Evolutionary conservation across 768 basidiomycete species (phyloP).

Genomic region (Rhizopogon salebrosus): DNA sequence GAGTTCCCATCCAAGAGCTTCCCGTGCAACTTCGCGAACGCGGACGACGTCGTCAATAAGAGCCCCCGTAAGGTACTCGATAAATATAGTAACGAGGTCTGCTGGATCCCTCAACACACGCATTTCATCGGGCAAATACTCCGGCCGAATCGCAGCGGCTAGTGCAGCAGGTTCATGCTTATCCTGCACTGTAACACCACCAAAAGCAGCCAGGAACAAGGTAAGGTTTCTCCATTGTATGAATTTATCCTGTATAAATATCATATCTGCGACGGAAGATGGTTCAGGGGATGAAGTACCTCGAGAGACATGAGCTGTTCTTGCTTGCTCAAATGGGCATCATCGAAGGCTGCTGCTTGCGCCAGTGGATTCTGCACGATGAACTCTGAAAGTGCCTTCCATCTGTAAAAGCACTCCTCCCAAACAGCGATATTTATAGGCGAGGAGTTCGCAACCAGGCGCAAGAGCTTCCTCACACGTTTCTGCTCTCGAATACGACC

Average conservation of each 20-base stretch:
- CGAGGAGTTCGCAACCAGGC: slow-evolving; percentile 56
- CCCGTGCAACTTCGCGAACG: slow-evolving; percentile 74
- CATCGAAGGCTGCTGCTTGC: slow-evolving; percentile 29
- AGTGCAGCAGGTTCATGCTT: slow-evolving; percentile 46
- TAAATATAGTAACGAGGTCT: slow-evolving; percentile 58
- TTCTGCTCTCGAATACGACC: slow-evolving; percentile 80
- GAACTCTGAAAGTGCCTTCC: slow-evolving; percentile 59
- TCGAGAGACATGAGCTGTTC: slow-evolving; percentile 35
- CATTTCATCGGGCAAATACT: slow-evolving; percentile 66
- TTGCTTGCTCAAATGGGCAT: slow-evolving; percentile 28
- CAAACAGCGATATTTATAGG: slow-evolving; percentile 74
- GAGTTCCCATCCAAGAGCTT: slow-evolving; percentile 77
- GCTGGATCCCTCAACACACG: slow-evolving; percentile 56
- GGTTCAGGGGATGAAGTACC: slow-evolving; percentile 17
- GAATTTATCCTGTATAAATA: slow-evolving; percentile 52
- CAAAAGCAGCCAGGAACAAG: slow-evolving; percentile 70
- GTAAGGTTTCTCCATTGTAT: slow-evolving; percentile 85
- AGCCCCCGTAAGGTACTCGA: slow-evolving; percentile 63
- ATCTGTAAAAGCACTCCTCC: slow-evolving; percentile 78
- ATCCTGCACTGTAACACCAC: slow-evolving; percentile 58
- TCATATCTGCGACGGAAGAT: neutral
- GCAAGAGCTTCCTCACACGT: slow-evolving; percentile 66
- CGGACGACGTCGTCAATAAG: slow-evolving; percentile 58
- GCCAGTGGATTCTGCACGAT: slow-evolving; percentile 38
- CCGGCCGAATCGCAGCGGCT: slow-evolving; percentile 46